Percentiles rank a stretch among this genome's conserved stretches.
phyloP scores from a whole-genome alignment of 106 monocot genomes.

The Gastrodia elata region DNA sequence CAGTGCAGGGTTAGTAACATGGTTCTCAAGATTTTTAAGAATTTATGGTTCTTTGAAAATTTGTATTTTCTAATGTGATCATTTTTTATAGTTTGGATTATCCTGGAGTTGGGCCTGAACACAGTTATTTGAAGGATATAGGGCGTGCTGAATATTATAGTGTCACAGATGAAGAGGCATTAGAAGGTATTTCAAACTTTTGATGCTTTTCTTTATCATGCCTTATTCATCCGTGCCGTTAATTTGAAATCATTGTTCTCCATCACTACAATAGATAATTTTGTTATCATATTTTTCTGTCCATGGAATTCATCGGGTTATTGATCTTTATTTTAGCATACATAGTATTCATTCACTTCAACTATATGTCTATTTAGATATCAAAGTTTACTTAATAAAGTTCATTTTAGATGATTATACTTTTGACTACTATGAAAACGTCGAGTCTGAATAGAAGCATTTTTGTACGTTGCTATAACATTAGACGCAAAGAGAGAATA shows the following conservation, averaged over 20 bases:
- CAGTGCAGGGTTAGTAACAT: conserved; percentile 55
- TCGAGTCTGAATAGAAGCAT: too few species aligned
- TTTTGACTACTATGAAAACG: not conserved
- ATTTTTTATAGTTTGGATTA: conserved; percentile 69
- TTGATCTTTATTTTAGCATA: not conserved
- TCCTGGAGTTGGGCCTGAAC: conserved; percentile 95
- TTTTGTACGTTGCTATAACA: too few species aligned
- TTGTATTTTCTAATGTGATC: not conserved
- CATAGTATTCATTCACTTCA: not conserved
- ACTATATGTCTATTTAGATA: not conserved
- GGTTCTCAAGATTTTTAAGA: not conserved
- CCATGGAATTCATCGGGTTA: not conserved
- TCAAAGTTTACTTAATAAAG: not conserved
- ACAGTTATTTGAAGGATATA: conserved; percentile 83
- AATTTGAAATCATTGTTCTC: not conserved
- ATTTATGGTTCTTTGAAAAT: not conserved
- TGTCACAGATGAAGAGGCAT: conserved; percentile 76
- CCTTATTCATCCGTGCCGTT: not conserved
- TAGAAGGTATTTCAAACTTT: conserved; percentile 48
- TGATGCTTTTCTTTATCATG: not conserved
- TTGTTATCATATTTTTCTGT: not conserved
- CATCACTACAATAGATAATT: not conserved
- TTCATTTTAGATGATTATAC: not conserved
- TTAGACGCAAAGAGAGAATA: not conserved
- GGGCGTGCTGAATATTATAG: conserved; percentile 95